Base-by-base conservation (phyloP, 2,329 filamentous ascomycete genomes). In the Phialocephala subalpina region DNA sequence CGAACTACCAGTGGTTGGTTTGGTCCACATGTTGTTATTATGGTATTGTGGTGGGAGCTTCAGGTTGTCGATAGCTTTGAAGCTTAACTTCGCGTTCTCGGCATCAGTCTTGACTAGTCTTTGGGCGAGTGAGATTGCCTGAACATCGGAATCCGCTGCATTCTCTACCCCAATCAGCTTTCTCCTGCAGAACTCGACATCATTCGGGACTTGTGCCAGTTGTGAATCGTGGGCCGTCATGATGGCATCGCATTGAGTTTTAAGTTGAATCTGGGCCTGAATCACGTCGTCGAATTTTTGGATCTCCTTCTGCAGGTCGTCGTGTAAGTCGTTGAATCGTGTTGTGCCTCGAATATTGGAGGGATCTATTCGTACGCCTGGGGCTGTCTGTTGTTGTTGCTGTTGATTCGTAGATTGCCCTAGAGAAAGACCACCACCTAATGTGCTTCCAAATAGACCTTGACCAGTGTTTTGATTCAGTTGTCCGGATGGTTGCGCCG, bases 271-370 rank as follows among this genome's bases (percentile, higher is more conserved):
- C 76, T 96, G 93, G 62, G 86, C 85, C 73, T 93, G 87, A 72
- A 99, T 95, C 70, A 90, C 88, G 65, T 87, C 86, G 78, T 99
- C 95, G 69, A 97, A 88, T 11, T 84, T 80, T 68, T 92, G 88
- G 68, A 99, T 92, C 71, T 93, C 82, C 68, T 89, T 87, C 75
- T 97, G 93, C 18, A 97, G 83, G 35, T 92, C 88, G 71, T 95
- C 91, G 67, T 92, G 88, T 33, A 97, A 89, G 78, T 97, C 95
- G 76, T 94, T 93, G 82, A 96, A 97, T 68, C 96, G 92, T 3
- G 94, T 97, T 0, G 94, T 97, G 18, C 92, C 91, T 60, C 93
- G 89, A 67, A 98, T 83, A 75, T 92, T 92, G 72, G 87, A 87
- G 60, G 92, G 80, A 78, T 96, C 92, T 73, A 97, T 92, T 74